Conservation (phyloP, 768 basidiomycete genomes). For the Mycena olivaceomarginata region DNA sequence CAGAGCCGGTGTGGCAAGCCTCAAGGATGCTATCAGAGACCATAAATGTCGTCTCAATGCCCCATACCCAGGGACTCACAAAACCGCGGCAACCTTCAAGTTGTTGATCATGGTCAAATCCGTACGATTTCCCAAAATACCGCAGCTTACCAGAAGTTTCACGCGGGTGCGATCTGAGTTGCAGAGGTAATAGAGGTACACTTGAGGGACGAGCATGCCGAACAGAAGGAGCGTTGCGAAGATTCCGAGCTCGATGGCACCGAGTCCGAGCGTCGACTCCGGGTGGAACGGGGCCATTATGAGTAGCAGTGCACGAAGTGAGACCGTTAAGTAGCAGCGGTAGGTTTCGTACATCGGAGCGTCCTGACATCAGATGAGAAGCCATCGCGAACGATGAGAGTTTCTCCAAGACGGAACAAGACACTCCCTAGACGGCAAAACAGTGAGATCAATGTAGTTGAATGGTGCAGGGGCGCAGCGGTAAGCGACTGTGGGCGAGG, state of each 20-base stretch:
- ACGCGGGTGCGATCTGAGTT: slow-evolving; percentile 24
- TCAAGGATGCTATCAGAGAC: slow-evolving; percentile 16
- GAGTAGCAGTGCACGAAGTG: background rate
- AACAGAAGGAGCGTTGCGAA: slow-evolving; percentile 16
- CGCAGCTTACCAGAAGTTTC: slow-evolving; percentile 6
- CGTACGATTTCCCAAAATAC: background rate
- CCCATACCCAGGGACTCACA: background rate
- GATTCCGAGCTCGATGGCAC: slow-evolving; percentile 29
- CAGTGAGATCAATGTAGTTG: slow-evolving; percentile 9
- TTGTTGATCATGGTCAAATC: background rate
- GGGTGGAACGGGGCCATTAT: slow-evolving; percentile 19
- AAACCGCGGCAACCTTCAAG: slow-evolving; percentile 24
- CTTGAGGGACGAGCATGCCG: slow-evolving; percentile 2
- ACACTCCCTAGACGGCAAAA: slow-evolving; percentile 24
- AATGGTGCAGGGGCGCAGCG: slow-evolving; percentile 3
- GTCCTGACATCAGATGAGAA: slow-evolving; percentile 5
- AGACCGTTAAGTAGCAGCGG: slow-evolving; percentile 3
- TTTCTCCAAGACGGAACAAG: background rate
- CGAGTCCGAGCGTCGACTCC: slow-evolving; percentile 16
- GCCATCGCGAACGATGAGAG: slow-evolving; percentile 9
- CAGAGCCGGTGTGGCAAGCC: slow-evolving; percentile 18
- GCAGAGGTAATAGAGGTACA: slow-evolving; percentile 25
- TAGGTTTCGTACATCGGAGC: slow-evolving; percentile 6
- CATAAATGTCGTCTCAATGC: background rate
- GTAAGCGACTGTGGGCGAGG: background rate